Conservation (phyloP, 768 basidiomycete species). For the Naematelia encephala region DNA sequence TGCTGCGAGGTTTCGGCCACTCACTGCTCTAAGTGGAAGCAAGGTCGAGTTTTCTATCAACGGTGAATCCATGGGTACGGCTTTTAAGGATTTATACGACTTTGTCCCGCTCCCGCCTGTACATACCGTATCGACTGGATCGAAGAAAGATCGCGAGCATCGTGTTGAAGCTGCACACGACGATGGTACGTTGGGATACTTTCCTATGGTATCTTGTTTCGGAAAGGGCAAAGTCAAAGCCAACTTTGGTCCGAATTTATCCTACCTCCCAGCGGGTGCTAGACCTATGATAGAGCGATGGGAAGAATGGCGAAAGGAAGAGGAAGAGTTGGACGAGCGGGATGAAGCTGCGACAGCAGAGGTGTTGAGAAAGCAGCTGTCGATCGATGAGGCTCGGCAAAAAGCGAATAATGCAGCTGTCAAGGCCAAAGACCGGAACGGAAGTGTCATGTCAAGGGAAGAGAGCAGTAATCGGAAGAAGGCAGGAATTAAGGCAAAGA, state of each 20-base stretch:
- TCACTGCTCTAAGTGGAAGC: slow-evolving; percentile 16
- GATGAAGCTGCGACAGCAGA: slow-evolving; percentile 63
- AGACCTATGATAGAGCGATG: slow-evolving; percentile 81
- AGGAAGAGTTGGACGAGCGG: slow-evolving; percentile 68
- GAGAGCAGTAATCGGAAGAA: neutral
- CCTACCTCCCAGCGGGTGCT: slow-evolving; percentile 38
- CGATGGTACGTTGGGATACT: slow-evolving; percentile 93
- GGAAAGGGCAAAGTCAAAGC: slow-evolving; percentile 78
- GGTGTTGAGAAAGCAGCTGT: slow-evolving; percentile 30
- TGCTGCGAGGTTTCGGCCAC: neutral
- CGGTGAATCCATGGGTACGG: slow-evolving; percentile 74
- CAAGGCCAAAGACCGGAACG: neutral
- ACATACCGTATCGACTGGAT: slow-evolving; percentile 54
- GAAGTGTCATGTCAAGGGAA: neutral
- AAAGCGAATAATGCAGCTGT: slow-evolving; percentile 2
- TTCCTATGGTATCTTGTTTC: slow-evolving; percentile 89
- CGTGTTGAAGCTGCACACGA: slow-evolving; percentile 64
- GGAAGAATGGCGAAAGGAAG: slow-evolving; percentile 75
- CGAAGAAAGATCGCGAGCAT: slow-evolving; percentile 58
- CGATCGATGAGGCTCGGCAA: slow-evolving; percentile 10
- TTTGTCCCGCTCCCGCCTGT: slow-evolving; percentile 76
- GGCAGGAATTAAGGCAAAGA: neutral
- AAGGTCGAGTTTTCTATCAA: slow-evolving; percentile 84
- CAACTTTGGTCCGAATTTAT: slow-evolving; percentile 71
- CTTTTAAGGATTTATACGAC: slow-evolving; percentile 84